Conservation (phyloP, 2,329 filamentous ascomycete species). For the Trichoderma oligosporum region DNA sequence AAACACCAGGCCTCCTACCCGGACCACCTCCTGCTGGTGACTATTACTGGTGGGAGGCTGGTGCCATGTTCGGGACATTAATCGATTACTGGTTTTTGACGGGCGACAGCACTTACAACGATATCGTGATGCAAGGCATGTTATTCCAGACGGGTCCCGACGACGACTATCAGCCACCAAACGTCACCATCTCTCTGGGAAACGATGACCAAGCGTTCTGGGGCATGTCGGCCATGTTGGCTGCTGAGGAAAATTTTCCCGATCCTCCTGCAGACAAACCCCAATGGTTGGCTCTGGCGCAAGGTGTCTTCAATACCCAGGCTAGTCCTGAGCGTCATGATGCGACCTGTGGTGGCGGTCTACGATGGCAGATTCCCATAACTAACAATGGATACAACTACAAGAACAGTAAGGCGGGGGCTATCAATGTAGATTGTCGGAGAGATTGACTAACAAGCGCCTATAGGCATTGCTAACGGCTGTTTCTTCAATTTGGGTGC, state of each 20-base stretch:
- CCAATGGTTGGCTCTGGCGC: conserved; percentile 54
- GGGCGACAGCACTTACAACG: conserved; percentile 56
- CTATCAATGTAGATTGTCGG: neutral
- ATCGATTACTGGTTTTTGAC: conserved; percentile 64
- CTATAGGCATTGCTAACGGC: conserved; percentile 49
- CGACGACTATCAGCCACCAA: conserved; percentile 53
- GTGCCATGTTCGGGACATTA: conserved; percentile 58
- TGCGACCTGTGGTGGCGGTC: conserved; percentile 52
- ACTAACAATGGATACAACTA: conserved; percentile 74
- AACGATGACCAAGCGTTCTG: conserved; percentile 67
- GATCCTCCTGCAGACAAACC: conserved; percentile 48
- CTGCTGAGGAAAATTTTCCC: conserved; percentile 55
- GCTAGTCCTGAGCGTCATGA: conserved; percentile 57
- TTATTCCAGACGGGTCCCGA: conserved; percentile 51
- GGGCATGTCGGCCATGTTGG: conserved; percentile 61
- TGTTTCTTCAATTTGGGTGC: conserved; percentile 64
- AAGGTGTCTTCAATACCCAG: conserved; percentile 60
- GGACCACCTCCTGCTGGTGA: conserved; percentile 44
- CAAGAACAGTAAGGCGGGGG: conserved; percentile 52
- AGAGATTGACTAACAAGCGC: neutral
- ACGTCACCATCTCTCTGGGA: conserved; percentile 50
- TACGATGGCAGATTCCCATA: conserved; percentile 74
- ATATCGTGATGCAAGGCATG: conserved; percentile 48
- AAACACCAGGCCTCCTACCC: conserved; percentile 46
- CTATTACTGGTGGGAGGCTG: conserved; percentile 66